Conservation (phyloP, 768 basidiomycete genomes). For the Psilocybe cubensis region DNA sequence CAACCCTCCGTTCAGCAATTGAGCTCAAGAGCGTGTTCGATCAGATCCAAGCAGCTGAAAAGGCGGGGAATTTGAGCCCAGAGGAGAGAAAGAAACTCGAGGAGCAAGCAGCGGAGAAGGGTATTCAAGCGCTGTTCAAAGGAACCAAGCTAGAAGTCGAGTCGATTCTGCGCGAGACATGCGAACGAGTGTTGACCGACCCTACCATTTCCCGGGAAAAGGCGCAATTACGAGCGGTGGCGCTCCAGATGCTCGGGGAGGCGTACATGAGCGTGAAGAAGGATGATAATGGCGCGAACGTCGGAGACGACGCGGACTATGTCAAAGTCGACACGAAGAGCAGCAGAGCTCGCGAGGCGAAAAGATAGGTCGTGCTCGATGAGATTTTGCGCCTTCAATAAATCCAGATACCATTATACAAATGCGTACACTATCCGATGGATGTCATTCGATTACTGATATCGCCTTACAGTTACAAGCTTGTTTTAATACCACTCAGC, state of each 20-base stretch:
- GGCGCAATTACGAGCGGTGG: conserved; percentile 74
- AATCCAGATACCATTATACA: no score
- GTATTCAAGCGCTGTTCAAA: conserved; percentile 89
- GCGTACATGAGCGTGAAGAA: conserved; percentile 75
- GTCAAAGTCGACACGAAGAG: conserved; percentile 79
- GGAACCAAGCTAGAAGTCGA: conserved; percentile 93
- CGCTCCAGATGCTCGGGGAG: conserved; percentile 83
- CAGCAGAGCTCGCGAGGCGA: conserved; percentile 48
- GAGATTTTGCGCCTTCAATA: no score
- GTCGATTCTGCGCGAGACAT: conserved; percentile 86
- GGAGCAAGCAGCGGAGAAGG: conserved; percentile 93
- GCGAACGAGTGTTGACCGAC: conserved; percentile 77
- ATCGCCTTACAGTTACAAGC: no score
- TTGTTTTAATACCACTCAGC: no score
- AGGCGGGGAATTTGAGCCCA: conserved; percentile 74
- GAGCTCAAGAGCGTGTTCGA: conserved; percentile 91
- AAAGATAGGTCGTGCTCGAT: neutral
- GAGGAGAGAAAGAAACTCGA: conserved; percentile 85
- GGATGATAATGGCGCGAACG: conserved; percentile 40
- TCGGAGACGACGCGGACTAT: conserved; percentile 73
- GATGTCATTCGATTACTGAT: no score
- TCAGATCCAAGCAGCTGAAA: conserved; percentile 89
- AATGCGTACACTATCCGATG: no score
- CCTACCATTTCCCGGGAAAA: conserved; percentile 56
- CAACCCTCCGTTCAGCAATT: conserved; percentile 83